Base-by-base conservation (phyloP, 2,329 filamentous ascomycete genomes). In the Diaporthe australafricana region DNA sequence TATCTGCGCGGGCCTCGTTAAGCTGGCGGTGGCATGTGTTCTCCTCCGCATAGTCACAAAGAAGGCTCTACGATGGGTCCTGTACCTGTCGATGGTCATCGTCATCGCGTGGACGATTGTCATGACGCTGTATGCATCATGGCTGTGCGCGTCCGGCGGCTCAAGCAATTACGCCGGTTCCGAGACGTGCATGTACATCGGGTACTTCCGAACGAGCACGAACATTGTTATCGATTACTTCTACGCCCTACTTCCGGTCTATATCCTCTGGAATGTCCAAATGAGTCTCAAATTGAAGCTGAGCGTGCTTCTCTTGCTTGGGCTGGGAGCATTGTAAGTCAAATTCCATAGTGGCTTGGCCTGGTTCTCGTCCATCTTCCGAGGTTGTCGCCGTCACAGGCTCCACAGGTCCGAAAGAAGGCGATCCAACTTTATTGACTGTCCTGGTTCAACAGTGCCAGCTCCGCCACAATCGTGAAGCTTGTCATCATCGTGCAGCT, bases 141-240 rank as follows among this genome's bases (percentile, higher is more conserved):
- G n/a, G n/a, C n/a, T n/a, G n/a, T n/a, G n/a, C n/a, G n/a, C n/a
- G n/a, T n/a, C n/a, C n/a, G n/a, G n/a, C n/a, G n/a, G n/a, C n/a
- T n/a, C n/a, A n/a, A n/a, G n/a, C n/a, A n/a, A n/a, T n/a, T n/a
- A n/a, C n/a, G 78, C 77, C 5, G 77, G 78, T 27, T 78, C 75
- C 40, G 68, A 71, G 38, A 74, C 75, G 20, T 80, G 79, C 62
- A 76, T 72, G 1, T 67, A 75, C 30, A 74, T 80, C 38, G 77
- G 75, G 27, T 79, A 79, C 69, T 79, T 80, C 69, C 79, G 78
- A 38, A 80, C 78, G 3, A 77, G 77, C 45, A 77, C 76, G 30
- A 80, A 80, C 32, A 79, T 80, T 53, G 75, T 80, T 70, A 80
- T 80, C 74, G 78, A 80, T 71, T 80, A 80, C 69, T 80, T 80